phyloP scores from a whole-genome alignment of 306 rosid species.

The Vachellia pachyceras region DNA sequence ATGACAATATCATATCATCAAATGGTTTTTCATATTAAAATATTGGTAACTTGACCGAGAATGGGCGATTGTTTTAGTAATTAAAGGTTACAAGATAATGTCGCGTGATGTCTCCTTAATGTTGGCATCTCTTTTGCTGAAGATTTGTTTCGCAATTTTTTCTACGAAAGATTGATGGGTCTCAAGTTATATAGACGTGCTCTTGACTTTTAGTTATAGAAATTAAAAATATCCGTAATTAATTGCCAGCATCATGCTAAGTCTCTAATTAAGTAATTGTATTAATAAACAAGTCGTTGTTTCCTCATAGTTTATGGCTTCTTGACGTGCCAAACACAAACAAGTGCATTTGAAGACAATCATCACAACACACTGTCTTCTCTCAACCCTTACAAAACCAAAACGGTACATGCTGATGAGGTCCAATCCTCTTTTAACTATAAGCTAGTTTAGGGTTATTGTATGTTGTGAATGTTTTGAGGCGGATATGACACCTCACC shows the following conservation, averaged over 20 bases:
- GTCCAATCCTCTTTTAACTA: slow-evolving; percentile 24
- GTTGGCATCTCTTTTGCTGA: slow-evolving; percentile 37
- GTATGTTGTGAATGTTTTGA: neutral
- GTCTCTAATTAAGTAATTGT: slow-evolving; percentile 46
- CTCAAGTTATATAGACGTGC: slow-evolving; percentile 22
- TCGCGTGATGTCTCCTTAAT: slow-evolving; percentile 47
- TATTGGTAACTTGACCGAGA: slow-evolving; percentile 30
- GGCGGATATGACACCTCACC: neutral
- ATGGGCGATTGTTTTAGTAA: slow-evolving; percentile 46
- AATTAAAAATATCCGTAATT: slow-evolving; percentile 40
- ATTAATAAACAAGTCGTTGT: slow-evolving; percentile 23
- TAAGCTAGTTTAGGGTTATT: slow-evolving; percentile 8
- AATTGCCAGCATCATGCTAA: slow-evolving; percentile 51
- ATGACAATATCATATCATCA: neutral
- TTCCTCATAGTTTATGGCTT: slow-evolving; percentile 46
- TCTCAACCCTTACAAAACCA: neutral
- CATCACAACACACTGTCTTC: slow-evolving; percentile 33
- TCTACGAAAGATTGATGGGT: slow-evolving; percentile 10
- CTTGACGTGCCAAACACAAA: slow-evolving; percentile 71
- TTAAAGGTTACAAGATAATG: slow-evolving; percentile 51
- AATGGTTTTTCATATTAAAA: slow-evolving; percentile 7
- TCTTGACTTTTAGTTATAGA: slow-evolving; percentile 24
- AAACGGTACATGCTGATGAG: neutral
- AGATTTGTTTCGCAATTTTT: slow-evolving; percentile 31
- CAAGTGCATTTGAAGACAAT: slow-evolving; percentile 39